Evolutionary conservation across 345 rosid genomes (phyloP).

Genomic region (Chamaenerion angustifolium): DNA sequence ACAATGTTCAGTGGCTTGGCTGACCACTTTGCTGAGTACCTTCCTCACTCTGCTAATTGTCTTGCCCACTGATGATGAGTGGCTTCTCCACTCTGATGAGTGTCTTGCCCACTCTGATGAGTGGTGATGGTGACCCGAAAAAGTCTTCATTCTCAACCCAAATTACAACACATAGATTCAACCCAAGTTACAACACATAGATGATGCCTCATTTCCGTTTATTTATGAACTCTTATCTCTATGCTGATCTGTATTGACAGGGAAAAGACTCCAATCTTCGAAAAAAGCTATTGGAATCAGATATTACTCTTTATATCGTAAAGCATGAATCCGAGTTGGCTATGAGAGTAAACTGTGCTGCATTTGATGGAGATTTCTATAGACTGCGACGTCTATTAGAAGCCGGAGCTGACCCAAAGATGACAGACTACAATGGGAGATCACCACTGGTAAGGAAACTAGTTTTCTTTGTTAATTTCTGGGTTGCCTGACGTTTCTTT

Average conservation of each 20-base stretch:
- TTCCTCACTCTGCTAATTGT: too few species aligned
- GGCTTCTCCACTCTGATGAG: too few species aligned
- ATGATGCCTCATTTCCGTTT: too few species aligned
- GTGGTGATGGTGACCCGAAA: too few species aligned
- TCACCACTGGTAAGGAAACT: conserved; percentile 66
- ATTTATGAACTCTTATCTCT: background rate
- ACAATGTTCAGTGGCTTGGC: too few species aligned
- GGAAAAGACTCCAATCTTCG: conserved; percentile 45
- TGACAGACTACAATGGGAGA: conserved; percentile 67
- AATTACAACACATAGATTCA: too few species aligned
- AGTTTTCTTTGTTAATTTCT: background rate
- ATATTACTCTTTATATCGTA: conserved; percentile 46
- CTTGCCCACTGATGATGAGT: too few species aligned
- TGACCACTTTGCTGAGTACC: too few species aligned
- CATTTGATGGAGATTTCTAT: conserved; percentile 51
- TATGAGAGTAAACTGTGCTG: conserved; percentile 50
- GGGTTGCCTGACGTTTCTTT: background rate
- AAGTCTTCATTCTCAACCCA: too few species aligned
- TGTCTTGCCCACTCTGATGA: too few species aligned
- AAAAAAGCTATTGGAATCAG: conserved; percentile 44
- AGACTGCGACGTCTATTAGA: conserved; percentile 44
- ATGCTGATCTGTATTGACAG: conserved; percentile 16
- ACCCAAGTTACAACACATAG: too few species aligned
- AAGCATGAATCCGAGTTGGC: conserved; percentile 64
- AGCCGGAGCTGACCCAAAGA: conserved; percentile 58